Percentiles rank a stretch among this genome's conserved stretches.
Conservation (phyloP, 805 yeast genomes). For the Blastobotrys terrestris region DNA sequence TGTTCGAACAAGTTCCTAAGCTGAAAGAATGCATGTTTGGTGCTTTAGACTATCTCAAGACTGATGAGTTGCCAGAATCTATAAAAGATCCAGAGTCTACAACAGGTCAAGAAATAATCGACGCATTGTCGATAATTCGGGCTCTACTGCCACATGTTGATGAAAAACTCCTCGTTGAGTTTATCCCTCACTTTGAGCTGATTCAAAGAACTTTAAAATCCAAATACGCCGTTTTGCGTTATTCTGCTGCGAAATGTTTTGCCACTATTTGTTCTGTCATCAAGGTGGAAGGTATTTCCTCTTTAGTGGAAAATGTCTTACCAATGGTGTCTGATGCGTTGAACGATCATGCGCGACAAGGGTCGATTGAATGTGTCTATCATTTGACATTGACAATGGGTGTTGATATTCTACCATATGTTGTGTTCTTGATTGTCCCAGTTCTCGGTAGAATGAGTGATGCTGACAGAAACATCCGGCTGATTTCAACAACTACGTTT, state of each 20-base stretch:
- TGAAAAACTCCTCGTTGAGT: slow-evolving; percentile 38
- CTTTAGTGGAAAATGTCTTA: slow-evolving; percentile 66
- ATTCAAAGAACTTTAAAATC: slow-evolving; percentile 54
- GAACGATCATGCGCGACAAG: slow-evolving; percentile 70
- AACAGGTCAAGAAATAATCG: slow-evolving; percentile 75
- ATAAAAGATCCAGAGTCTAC: slow-evolving; percentile 35
- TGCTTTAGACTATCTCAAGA: slow-evolving; percentile 44
- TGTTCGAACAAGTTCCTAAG: slow-evolving; percentile 62
- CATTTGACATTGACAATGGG: slow-evolving; percentile 86
- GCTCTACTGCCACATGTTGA: slow-evolving; percentile 64
- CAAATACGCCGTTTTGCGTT: slow-evolving; percentile 74
- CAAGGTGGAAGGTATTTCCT: slow-evolving; percentile 69
- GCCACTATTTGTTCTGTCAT: slow-evolving; percentile 68
- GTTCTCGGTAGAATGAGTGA: slow-evolving; percentile 98
- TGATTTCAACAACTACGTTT: slow-evolving; percentile 89
- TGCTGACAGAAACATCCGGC: slow-evolving; percentile 78
- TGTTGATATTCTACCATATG: slow-evolving; percentile 81
- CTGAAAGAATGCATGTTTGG: slow-evolving; percentile 58
- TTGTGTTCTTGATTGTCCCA: slow-evolving; percentile 92
- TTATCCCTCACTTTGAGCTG: slow-evolving; percentile 50
- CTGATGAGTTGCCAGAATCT: slow-evolving; percentile 21
- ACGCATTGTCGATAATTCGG: slow-evolving; percentile 74
- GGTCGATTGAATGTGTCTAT: slow-evolving; percentile 86
- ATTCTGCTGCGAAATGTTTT: slow-evolving; percentile 83
- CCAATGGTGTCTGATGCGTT: slow-evolving; percentile 79